These are phyloP conservation scores for Fusarium domesticum DNA, from an alignment of 2,329 filamentous ascomycete species.

Conservation along the genomic window DNA sequence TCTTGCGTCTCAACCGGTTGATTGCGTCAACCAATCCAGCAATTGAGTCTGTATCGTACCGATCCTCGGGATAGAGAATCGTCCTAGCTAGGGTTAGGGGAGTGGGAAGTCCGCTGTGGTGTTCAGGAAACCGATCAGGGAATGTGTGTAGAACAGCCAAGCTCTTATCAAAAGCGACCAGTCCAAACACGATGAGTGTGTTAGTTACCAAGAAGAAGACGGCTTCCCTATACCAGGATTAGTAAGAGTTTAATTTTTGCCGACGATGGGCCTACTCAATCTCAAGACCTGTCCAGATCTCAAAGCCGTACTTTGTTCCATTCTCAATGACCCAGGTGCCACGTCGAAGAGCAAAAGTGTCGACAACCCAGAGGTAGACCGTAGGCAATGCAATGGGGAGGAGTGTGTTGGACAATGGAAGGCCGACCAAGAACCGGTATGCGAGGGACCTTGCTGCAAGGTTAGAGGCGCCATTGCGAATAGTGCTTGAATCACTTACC, in stretches of 20 bases:
- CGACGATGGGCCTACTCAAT: conserved; percentile 49
- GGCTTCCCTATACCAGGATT: conserved; percentile 48
- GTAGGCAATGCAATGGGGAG: conserved; percentile 63
- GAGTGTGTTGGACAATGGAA: conserved; percentile 57
- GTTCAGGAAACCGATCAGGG: conserved; percentile 52
- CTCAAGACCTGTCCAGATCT: conserved; percentile 64
- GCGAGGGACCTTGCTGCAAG: conserved; percentile 57
- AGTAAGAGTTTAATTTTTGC: not conserved
- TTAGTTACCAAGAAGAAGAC: conserved; percentile 72
- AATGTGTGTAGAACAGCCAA: conserved; percentile 64
- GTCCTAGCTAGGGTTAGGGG: conserved; percentile 51
- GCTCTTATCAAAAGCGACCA: conserved; percentile 67
- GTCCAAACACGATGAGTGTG: conserved; percentile 64
- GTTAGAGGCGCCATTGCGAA: conserved; percentile 6
- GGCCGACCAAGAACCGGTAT: conserved; percentile 59
- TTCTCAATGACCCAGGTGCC: conserved; percentile 70
- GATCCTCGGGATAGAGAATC: conserved; percentile 42
- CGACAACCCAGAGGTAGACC: conserved; percentile 68
- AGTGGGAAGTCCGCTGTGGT: conserved; percentile 42
- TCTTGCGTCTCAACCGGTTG: conserved; percentile 57
- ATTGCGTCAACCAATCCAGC: conserved; percentile 59
- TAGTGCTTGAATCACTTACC: conserved; percentile 5
- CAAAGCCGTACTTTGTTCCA: conserved; percentile 62
- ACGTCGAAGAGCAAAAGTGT: conserved; percentile 62
- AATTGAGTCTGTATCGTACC: conserved; percentile 58